phyloP scores from a whole-genome alignment of 2,329 filamentous ascomycete species.

The Ophiostoma himal-ulmi region DNA sequence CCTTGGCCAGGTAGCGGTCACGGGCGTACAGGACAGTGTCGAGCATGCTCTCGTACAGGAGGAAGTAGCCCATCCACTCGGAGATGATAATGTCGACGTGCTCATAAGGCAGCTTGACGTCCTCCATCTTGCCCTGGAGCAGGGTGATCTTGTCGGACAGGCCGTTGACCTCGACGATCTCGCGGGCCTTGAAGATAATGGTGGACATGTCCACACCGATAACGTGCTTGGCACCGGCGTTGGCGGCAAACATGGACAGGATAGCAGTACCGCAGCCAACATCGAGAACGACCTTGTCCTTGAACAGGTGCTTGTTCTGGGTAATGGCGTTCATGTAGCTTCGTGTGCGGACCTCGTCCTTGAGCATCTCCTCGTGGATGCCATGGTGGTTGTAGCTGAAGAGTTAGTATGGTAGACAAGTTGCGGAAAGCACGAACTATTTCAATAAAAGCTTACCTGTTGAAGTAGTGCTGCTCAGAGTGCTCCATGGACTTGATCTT shows the following conservation, averaged over 20 bases:
- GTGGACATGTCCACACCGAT: slow-evolving; percentile 99
- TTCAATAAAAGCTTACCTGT: slow-evolving; percentile 57
- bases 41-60: slow-evolving; percentile 98
- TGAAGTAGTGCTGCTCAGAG: slow-evolving; percentile 99
- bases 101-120: slow-evolving; percentile 85
- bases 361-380: slow-evolving; percentile 98
- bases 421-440: not conserved
- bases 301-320: slow-evolving; percentile 91
- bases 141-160: slow-evolving; percentile 95
- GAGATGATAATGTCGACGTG: slow-evolving; percentile 99
- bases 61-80: slow-evolving; percentile 99
- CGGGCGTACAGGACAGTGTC: slow-evolving; percentile 96
- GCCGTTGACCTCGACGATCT: slow-evolving; percentile 90
- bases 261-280: slow-evolving; percentile 97
- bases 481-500: slow-evolving; percentile 72
- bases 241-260: slow-evolving; percentile 98
- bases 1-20: slow-evolving; percentile 80
- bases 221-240: slow-evolving; percentile 94
- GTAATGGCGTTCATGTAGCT: slow-evolving; percentile 97
- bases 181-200: slow-evolving; percentile 95
- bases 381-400: slow-evolving; percentile 95
- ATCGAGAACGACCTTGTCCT: slow-evolving; percentile 88
- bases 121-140: slow-evolving; percentile 99
- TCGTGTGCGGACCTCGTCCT: slow-evolving; percentile 94
- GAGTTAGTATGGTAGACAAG: slow-evolving; percentile 18